A percentile compares a stretch with the other conserved stretches of the same genome.
These are phyloP conservation scores for Suillus spraguei DNA, from an alignment of 768 basidiomycete genomes.

Conservation along the genomic window DNA sequence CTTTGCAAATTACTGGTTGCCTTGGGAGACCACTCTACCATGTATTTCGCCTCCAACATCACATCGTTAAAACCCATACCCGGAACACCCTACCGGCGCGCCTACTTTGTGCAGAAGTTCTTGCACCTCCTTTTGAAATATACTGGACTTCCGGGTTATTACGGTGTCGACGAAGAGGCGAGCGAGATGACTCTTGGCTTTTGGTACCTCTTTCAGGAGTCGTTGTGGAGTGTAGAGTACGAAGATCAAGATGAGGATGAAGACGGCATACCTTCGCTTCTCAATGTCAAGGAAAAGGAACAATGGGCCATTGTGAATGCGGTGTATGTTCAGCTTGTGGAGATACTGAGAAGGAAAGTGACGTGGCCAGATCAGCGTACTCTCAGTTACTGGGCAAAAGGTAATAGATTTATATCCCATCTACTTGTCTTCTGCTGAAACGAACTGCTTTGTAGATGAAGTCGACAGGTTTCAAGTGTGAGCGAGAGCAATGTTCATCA, in stretches of 20 bases:
- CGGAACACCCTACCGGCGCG: conserved; percentile 41
- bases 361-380: conserved; percentile 60
- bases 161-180: conserved; percentile 83
- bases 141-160: conserved; percentile 75
- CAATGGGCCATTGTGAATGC: conserved; percentile 63
- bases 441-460: conserved; percentile 55
- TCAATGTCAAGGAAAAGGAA: conserved; percentile 34
- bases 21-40: conserved; percentile 83
- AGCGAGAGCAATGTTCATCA: conserved; percentile 27
- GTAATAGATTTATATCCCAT: conserved; percentile 39
- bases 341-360: conserved; percentile 70
- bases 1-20: conserved; percentile 81
- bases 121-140: conserved; percentile 72
- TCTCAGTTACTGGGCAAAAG: conserved; percentile 64
- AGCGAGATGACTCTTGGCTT: conserved; percentile 87
- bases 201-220: conserved; percentile 91
- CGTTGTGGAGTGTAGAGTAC: conserved; percentile 71
- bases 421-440: neutral
- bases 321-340: conserved; percentile 80
- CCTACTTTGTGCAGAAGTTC: conserved; percentile 66
- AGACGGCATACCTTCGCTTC: conserved; percentile 19
- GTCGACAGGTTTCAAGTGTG: conserved; percentile 79
- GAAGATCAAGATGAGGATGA: conserved; percentile 39
- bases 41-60: conserved; percentile 74
- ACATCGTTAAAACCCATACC: conserved; percentile 45